phyloP scores from a whole-genome alignment of 768 basidiomycete genomes.

The Pisolithus orientalis region DNA sequence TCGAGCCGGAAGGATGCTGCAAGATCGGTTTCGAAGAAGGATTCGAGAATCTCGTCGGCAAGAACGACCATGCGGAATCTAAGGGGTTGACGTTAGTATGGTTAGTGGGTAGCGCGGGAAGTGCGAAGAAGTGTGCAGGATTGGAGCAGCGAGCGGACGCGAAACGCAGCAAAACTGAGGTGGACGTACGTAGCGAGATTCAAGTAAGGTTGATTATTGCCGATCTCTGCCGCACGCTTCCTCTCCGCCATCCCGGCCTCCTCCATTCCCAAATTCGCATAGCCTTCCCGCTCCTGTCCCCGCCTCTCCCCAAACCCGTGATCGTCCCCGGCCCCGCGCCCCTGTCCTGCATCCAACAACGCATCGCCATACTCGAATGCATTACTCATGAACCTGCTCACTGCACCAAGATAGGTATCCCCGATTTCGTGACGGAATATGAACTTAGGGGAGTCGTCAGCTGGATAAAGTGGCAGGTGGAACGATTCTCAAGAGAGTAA shows the following conservation, averaged over 20 bases:
- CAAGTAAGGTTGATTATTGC: slow-evolving; percentile 84
- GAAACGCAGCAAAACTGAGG: background rate
- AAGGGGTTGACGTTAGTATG: background rate
- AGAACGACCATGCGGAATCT: slow-evolving; percentile 99
- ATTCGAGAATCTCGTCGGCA: slow-evolving; percentile 92
- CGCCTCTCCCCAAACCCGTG: too few relatives aligned
- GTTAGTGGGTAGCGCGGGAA: slow-evolving; percentile 7
- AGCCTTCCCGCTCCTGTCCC: too few relatives aligned
- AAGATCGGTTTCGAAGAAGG: slow-evolving; percentile 93
- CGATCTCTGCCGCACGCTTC: slow-evolving; percentile 41
- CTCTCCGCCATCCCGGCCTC: slow-evolving; percentile 3
- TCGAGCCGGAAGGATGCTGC: slow-evolving; percentile 83
- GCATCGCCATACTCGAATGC: slow-evolving; percentile 98
- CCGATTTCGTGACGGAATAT: slow-evolving; percentile 97
- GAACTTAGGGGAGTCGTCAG: slow-evolving; percentile 50
- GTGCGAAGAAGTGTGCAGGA: background rate
- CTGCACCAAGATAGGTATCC: slow-evolving; percentile 92
- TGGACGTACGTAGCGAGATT: slow-evolving; percentile 74
- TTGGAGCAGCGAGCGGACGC: too few relatives aligned
- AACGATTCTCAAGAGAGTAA: background rate
- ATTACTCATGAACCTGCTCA: slow-evolving; percentile 96
- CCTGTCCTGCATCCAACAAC: slow-evolving; percentile 47
- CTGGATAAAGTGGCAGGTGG: slow-evolving; percentile 4
- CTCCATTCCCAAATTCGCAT: too few relatives aligned
- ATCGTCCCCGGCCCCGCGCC: too few relatives aligned